phyloP scores from a whole-genome alignment of 2,329 filamentous ascomycete genomes.

The Chrysoporthe deuterocubensis region DNA sequence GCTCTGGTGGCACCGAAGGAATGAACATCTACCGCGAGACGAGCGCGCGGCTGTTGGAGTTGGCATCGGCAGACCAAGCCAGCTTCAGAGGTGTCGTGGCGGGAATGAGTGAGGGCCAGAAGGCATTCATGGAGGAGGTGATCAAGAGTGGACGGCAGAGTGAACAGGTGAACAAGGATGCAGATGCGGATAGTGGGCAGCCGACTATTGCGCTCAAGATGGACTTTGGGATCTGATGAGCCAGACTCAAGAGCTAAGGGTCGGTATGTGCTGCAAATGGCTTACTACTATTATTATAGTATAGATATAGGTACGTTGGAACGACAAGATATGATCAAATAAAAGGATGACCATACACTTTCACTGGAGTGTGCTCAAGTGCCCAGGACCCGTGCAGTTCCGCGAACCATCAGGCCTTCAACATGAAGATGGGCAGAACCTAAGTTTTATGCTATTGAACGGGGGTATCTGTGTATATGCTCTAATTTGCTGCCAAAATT shows the following conservation, averaged over 20 bases:
- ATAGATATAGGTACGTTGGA: conserved; percentile 9
- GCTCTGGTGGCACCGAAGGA: conserved; percentile 40
- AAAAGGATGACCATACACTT: background rate
- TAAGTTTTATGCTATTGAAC: conserved; percentile 10
- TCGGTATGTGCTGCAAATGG: background rate
- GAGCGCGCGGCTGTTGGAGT: conserved; percentile 75
- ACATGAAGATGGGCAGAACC: background rate
- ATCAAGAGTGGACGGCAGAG: conserved; percentile 66
- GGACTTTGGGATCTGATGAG: conserved; percentile 70
- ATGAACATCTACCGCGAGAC: conserved; percentile 70
- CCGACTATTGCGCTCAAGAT: conserved; percentile 94
- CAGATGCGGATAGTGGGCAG: conserved; percentile 53
- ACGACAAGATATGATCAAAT: conserved; percentile 1
- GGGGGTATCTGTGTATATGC: conserved; percentile 27
- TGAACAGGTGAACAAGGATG: conserved; percentile 45
- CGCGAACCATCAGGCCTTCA: background rate
- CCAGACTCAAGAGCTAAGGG: background rate
- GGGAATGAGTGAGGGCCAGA: conserved; percentile 71
- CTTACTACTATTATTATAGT: background rate
- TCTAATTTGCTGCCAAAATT: conserved; percentile 61
- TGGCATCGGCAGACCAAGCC: conserved; percentile 74
- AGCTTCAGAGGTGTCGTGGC: conserved; percentile 77
- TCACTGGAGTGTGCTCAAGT: background rate
- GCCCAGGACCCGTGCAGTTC: background rate
- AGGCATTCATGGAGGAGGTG: conserved; percentile 79